Percentiles rank a stretch among this genome's conserved stretches.
phyloP scores from a whole-genome alignment of 2,329 filamentous ascomycete species.

The Neobulgaria alba region DNA sequence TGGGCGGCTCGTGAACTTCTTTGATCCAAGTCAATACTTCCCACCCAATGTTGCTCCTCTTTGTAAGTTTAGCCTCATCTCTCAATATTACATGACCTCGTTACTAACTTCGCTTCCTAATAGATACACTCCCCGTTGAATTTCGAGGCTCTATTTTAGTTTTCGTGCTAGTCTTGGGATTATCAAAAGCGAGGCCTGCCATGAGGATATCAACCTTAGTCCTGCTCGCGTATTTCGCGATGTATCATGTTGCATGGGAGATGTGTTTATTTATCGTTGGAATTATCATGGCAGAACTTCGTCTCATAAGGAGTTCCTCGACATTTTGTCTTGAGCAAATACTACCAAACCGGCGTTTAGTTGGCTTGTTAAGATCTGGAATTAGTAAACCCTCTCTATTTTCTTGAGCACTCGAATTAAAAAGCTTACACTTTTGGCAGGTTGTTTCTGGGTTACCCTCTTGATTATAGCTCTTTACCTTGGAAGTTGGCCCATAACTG shows the following conservation, averaged over 20 bases:
- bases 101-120: not conserved
- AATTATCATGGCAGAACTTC: constrained; percentile 3
- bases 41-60: not conserved
- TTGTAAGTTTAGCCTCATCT: not conserved
- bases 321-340: not conserved
- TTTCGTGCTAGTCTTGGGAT: not conserved
- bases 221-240: not conserved
- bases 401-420: no score
- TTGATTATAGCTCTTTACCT: constrained; percentile 3
- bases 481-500: not conserved
- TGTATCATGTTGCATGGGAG: constrained; percentile 2
- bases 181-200: not conserved
- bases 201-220: not conserved
- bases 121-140: not conserved
- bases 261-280: constrained; percentile 2
- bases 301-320: constrained; percentile 1
- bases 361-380: not conserved
- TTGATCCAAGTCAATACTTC: not conserved
- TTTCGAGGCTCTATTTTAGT: constrained; percentile 1
- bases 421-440: no score
- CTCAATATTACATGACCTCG: not conserved
- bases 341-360: not conserved
- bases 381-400: not conserved
- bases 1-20: not conserved
- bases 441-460: constrained; percentile 1